A percentile compares a stretch with the other conserved stretches of the same genome.
These are phyloP conservation scores for Veloboletus limbatus DNA, from an alignment of 1,284 basidiomycete species.

Conservation along the genomic window DNA sequence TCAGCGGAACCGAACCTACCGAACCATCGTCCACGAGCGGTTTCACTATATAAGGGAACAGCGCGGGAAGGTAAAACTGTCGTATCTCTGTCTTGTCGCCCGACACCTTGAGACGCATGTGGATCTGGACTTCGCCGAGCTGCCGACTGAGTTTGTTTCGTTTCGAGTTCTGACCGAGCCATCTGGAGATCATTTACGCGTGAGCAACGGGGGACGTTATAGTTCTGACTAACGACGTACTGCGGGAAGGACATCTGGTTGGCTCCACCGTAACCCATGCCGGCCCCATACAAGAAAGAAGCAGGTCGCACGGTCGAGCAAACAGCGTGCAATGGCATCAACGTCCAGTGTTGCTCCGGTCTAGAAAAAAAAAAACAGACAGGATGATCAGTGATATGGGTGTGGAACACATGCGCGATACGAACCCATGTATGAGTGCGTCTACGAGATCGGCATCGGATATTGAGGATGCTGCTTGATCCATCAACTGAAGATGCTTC, in stretches of 20 bases:
- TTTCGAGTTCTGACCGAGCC: conserved; percentile 97
- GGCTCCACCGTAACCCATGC: conserved; percentile 65
- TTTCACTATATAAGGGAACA: conserved; percentile 77
- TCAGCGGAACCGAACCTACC: conserved; percentile 41
- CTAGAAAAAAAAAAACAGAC: too few species aligned
- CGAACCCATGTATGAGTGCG: conserved; percentile 87
- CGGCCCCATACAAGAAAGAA: conserved; percentile 73
- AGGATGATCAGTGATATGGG: not conserved
- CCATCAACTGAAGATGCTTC: conserved; percentile 81
- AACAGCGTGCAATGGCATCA: conserved; percentile 93
- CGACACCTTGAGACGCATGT: conserved; percentile 92
- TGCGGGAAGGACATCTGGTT: conserved; percentile 77
- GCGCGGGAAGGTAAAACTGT: conserved; percentile 84
- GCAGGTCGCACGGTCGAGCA: conserved; percentile 87
- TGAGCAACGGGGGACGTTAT: conserved; percentile 7
- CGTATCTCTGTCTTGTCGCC: conserved; percentile 88
- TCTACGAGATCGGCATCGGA: conserved; percentile 97
- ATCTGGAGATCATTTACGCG: conserved; percentile 47
- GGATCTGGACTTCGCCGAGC: conserved; percentile 88
- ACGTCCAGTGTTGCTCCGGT: conserved; percentile 91
- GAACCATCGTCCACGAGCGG: conserved; percentile 74
- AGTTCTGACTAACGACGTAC: conserved; percentile 48
- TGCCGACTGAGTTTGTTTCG: conserved; percentile 79
- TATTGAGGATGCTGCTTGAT: conserved; percentile 85
- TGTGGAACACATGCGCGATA: conserved; percentile 5